A percentile compares a stretch with the other conserved stretches of the same genome.
Evolutionary conservation across 1,284 basidiomycete genomes (phyloP).

Genomic region (Cutaneotrichosporon dermatis): DNA sequence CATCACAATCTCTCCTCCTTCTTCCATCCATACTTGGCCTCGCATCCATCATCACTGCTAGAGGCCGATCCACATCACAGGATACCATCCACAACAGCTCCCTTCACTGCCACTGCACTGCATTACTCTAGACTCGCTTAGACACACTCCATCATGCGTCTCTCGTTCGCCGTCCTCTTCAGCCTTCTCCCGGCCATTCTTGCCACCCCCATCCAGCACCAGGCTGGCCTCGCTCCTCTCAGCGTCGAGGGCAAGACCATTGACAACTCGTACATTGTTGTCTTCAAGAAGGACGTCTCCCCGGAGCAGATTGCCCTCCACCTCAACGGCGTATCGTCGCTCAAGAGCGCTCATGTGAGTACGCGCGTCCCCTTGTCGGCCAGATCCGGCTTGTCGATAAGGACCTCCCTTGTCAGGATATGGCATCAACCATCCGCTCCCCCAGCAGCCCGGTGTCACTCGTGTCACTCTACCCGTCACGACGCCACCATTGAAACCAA

Average conservation of each 20-base stretch:
- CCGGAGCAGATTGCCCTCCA: slow-evolving; percentile 63
- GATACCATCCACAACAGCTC: too few species aligned
- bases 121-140: not conserved
- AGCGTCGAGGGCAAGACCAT: slow-evolving; percentile 51
- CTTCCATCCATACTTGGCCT: not conserved
- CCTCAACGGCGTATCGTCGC: slow-evolving; percentile 48
- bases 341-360: slow-evolving; percentile 43
- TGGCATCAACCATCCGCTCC: too few species aligned
- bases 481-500: not conserved
- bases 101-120: not conserved
- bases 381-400: slow-evolving; percentile 1
- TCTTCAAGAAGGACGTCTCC: slow-evolving; percentile 68
- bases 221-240: slow-evolving; percentile 36
- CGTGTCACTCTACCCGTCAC: not conserved
- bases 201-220: slow-evolving; percentile 36
- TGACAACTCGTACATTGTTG: slow-evolving; percentile 85
- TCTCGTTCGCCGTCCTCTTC: slow-evolving; percentile 29
- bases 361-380: slow-evolving; percentile 6
- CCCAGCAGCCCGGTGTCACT: not conserved
- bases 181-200: slow-evolving; percentile 38
- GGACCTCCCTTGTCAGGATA: too few species aligned
- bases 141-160: slow-evolving; percentile 25
- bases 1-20: not conserved
- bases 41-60: not conserved
- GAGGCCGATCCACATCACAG: not conserved